Evolutionary conservation across 2,329 filamentous ascomycete species (phyloP), one percentile per base, ranked within the genome.

Genomic region (Trichoderma sp.): DNA sequence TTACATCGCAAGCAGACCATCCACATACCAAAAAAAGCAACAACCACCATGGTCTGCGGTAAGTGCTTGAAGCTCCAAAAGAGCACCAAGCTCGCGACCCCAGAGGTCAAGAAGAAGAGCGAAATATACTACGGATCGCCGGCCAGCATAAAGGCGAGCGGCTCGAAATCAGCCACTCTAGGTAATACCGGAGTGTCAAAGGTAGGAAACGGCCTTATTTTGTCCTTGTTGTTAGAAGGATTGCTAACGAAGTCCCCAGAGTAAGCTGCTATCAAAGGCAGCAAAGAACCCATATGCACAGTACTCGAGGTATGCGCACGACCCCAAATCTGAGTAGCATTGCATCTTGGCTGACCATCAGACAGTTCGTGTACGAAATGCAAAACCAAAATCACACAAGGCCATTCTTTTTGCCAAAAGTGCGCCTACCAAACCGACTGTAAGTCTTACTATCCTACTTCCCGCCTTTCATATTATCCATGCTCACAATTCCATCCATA

Each of bases 241-340:
- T 12, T 56, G 27, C 52, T 57, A 45, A 61, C 52, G 2, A 15
- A 15, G 9, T 13, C 64, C 32, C 9, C 2, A 88, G 87, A 89
- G 85, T 77, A 90, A 90, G 76, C 81, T 90, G 5, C 78, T 89
- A 35, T 89, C 87, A 67, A 86, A 88, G 71, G 83, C 84, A 56
- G 88, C 88, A 35, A 88, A 89, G 77, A 90, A 90, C 70, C 88
- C 88, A 0, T 90, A 89, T 71, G 87, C 87, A 2, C 83, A 86
- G 64, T 89, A 90, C 75, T 83, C 87, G 10, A 74, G 72, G 73
- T 73, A 34, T 39, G 42, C 32, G 15, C 39, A 37, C 8, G 4
- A 12, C 35, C 3, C 13, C 22, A 15, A 0, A 6, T 25, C 32
- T 17, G 2, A 25, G 12, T 50, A 50, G 6, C 19, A 25, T 35